These are phyloP conservation scores for Aspergillus pseudoglaucus DNA, from an alignment of 2,329 filamentous ascomycete species.

Conservation along the genomic window DNA sequence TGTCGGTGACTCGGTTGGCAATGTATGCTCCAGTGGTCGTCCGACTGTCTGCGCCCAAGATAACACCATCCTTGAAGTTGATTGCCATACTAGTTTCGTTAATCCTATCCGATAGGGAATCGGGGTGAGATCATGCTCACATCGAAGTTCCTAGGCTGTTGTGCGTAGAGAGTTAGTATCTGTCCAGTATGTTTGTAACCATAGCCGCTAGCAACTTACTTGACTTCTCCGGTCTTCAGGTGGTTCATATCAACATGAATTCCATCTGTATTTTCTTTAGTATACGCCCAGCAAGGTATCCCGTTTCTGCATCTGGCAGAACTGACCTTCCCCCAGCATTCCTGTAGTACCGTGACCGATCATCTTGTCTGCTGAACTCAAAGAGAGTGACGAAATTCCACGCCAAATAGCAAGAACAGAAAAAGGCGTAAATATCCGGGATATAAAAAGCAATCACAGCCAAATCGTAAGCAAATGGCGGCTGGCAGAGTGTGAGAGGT, in stretches of 20 bases:
- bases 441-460: too few relatives aligned
- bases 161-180: conserved; percentile 24
- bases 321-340: conserved; percentile 40
- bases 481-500: too few relatives aligned
- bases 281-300: neutral
- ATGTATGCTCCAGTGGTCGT: conserved; percentile 98
- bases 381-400: neutral
- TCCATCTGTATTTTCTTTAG: conserved; percentile 63
- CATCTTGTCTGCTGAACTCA: conserved; percentile 23
- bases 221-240: conserved; percentile 97
- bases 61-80: conserved; percentile 97
- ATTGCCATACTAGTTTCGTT: conserved; percentile 74
- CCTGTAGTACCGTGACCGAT: conserved; percentile 36
- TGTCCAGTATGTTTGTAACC: neutral
- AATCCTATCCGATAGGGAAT: conserved; percentile 11
- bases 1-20: conserved; percentile 97
- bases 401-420: neutral
- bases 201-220: conserved; percentile 55
- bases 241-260: conserved; percentile 99
- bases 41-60: conserved; percentile 91
- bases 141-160: conserved; percentile 90
- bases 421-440: neutral
- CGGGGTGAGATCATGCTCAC: conserved; percentile 49
- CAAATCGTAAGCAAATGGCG: too few relatives aligned
- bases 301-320: neutral